Evolutionary conservation across 2,329 filamentous ascomycete genomes (phyloP).

Genomic region (Fusarium metavorans): DNA sequence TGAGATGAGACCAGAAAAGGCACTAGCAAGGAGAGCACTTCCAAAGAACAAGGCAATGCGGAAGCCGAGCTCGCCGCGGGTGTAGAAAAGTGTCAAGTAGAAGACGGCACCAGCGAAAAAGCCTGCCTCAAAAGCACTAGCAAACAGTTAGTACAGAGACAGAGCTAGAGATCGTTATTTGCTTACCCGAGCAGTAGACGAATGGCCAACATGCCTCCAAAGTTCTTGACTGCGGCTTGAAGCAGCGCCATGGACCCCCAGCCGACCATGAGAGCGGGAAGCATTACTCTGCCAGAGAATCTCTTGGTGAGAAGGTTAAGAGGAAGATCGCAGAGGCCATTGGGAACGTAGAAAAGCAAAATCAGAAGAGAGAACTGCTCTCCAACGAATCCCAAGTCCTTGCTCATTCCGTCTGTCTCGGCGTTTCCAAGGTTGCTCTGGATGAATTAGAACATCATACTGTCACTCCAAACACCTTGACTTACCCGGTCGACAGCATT

Average conservation of each 20-base stretch:
- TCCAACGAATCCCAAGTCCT: conserved; percentile 56
- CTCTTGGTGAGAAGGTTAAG: conserved; percentile 61
- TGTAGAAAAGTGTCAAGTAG: conserved; percentile 65
- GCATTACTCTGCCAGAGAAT: conserved; percentile 50
- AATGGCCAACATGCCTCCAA: conserved; percentile 58
- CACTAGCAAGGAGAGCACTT: conserved; percentile 73
- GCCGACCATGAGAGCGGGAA: conserved; percentile 55
- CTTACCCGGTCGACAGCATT: conserved; percentile 35
- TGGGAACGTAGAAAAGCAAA: conserved; percentile 63
- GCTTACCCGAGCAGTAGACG: conserved; percentile 52
- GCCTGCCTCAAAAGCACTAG: conserved; percentile 57
- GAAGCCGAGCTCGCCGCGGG: conserved; percentile 70
- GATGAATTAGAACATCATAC: not conserved
- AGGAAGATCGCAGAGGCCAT: conserved; percentile 61
- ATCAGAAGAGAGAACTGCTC: conserved; percentile 59
- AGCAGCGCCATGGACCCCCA: conserved; percentile 60
- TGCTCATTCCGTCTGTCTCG: conserved; percentile 58
- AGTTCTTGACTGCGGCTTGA: conserved; percentile 59
- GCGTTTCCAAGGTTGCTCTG: conserved; percentile 62
- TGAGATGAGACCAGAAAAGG: conserved; percentile 72
- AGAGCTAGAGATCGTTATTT: not conserved
- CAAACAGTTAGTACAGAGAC: not conserved
- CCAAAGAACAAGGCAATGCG: conserved; percentile 68
- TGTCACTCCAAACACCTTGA: not conserved
- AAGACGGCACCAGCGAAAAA: conserved; percentile 63